Evolutionary conservation across 352 stramenopile species (phyloP).

Genomic region (Lagenidium giganteum): DNA sequence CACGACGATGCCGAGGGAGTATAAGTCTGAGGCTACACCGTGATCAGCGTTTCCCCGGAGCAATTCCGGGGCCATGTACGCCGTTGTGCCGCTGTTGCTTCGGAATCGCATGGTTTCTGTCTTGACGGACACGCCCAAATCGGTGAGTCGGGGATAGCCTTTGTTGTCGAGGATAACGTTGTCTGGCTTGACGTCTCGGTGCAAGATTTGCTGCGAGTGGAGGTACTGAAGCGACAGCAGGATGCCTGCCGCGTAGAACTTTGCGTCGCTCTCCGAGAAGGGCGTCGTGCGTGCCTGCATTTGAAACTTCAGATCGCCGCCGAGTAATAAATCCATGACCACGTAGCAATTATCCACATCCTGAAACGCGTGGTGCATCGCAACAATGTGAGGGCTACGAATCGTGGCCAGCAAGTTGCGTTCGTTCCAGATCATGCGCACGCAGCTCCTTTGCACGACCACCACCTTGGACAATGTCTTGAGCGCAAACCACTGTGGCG

Average conservation of each 20-base stretch:
- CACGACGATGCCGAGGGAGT: constrained; percentile 49
- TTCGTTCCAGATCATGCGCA: constrained; percentile 78
- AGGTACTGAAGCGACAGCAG: constrained; percentile 66
- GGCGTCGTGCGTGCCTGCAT: constrained; percentile 47
- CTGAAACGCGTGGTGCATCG: constrained; percentile 70
- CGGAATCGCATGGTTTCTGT: constrained; percentile 31
- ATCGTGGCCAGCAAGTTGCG: constrained; percentile 53
- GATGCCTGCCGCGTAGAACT: constrained; percentile 60
- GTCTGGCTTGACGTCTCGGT: constrained; percentile 82
- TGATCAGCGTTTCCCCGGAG: constrained; percentile 48
- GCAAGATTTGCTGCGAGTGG: constrained; percentile 56
- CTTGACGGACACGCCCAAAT: constrained; percentile 70
- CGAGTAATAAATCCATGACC: constrained; percentile 70
- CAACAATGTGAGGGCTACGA: constrained; percentile 41
- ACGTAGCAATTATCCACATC: constrained; percentile 67
- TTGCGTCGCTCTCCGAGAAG: constrained; percentile 43
- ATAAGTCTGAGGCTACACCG: constrained; percentile 54
- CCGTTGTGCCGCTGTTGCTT: constrained; percentile 51
- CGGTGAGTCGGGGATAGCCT: constrained; percentile 64
- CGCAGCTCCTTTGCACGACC: constrained; percentile 51
- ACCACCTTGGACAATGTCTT: constrained; percentile 65
- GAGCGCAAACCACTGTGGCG: constrained; percentile 57
- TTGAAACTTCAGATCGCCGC: constrained; percentile 71
- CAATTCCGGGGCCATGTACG: constrained; percentile 78
- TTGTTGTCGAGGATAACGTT: constrained; percentile 84